Percentiles rank a stretch among this genome's conserved stretches.
Conservation (phyloP, 306 rosid species). For the Lupinus albus region DNA sequence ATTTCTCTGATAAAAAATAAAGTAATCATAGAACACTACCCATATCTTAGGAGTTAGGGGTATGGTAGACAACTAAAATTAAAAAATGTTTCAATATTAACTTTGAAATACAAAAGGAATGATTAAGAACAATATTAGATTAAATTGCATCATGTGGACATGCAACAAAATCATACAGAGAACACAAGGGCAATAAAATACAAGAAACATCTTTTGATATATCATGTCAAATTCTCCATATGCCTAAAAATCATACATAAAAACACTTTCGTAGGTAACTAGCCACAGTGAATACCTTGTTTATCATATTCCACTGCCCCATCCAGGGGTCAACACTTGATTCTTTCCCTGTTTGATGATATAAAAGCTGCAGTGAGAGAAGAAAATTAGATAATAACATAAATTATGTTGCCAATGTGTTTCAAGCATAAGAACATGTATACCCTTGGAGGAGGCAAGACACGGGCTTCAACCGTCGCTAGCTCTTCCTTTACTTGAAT, state of each 20-base stretch:
- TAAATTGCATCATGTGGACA: no score
- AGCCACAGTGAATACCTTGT: conserved; percentile 52
- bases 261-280: not conserved
- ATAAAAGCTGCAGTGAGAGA: conserved; percentile 55
- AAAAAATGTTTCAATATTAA: no score
- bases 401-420: not conserved
- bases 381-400: not conserved
- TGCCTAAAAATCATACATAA: not conserved
- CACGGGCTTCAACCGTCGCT: conserved; percentile 58
- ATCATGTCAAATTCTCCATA: not conserved
- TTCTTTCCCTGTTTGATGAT: conserved; percentile 55
- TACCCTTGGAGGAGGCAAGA: conserved; percentile 72
- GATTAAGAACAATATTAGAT: no score
- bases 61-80: no score
- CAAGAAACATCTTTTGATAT: not conserved
- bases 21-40: not conserved
- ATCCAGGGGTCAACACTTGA: conserved; percentile 53
- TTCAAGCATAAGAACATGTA: not conserved
- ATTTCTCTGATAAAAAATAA: not conserved
- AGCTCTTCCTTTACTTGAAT: conserved; percentile 44
- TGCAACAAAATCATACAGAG: not conserved
- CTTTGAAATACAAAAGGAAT: no score
- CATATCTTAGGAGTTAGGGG: no score
- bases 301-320: conserved; percentile 93
- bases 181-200: not conserved